Evolutionary conservation across 768 basidiomycete genomes (phyloP).

Genomic region (Zangia roseola): DNA sequence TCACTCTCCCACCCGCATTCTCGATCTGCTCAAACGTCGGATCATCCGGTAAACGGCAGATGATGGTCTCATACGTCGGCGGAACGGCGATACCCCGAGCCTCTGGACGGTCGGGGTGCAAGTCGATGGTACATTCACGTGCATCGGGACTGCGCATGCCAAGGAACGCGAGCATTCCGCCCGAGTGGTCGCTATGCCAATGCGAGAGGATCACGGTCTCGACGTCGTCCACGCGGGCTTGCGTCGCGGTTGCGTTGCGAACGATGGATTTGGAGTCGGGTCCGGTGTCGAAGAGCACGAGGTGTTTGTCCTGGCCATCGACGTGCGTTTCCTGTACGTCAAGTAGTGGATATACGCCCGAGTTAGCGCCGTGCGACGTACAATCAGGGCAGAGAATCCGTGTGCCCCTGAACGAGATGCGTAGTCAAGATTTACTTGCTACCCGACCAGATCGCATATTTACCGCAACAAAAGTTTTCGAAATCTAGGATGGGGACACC

Average conservation of each 20-base stretch:
- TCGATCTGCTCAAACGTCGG: constrained; percentile 70
- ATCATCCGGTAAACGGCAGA: constrained; percentile 62
- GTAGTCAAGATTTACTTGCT: not conserved
- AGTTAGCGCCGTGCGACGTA: constrained; percentile 32
- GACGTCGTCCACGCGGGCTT: constrained; percentile 51
- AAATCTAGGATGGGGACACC: constrained; percentile 69
- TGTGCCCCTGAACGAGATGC: constrained; percentile 57
- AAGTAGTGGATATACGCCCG: not conserved
- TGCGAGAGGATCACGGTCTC: constrained; percentile 70
- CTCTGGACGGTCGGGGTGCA: constrained; percentile 74
- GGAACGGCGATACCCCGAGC: constrained; percentile 74
- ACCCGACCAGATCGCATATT: constrained; percentile 14
- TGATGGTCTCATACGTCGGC: constrained; percentile 53
- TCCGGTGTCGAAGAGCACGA: constrained; percentile 82
- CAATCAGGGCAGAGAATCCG: constrained; percentile 80
- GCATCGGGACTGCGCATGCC: constrained; percentile 37
- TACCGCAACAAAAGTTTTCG: constrained; percentile 69
- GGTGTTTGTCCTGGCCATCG: constrained; percentile 41
- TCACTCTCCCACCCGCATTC: constrained; percentile 51
- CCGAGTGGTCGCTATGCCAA: constrained; percentile 79
- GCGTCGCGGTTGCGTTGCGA: constrained; percentile 67
- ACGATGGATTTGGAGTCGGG: constrained; percentile 74
- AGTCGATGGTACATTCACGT: constrained; percentile 54
- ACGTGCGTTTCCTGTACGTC: constrained; percentile 54
- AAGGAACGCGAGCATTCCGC: constrained; percentile 69